These are phyloP conservation scores for Kodamaea nitidulidarum DNA, from an alignment of 805 yeast species.

Conservation along the genomic window DNA sequence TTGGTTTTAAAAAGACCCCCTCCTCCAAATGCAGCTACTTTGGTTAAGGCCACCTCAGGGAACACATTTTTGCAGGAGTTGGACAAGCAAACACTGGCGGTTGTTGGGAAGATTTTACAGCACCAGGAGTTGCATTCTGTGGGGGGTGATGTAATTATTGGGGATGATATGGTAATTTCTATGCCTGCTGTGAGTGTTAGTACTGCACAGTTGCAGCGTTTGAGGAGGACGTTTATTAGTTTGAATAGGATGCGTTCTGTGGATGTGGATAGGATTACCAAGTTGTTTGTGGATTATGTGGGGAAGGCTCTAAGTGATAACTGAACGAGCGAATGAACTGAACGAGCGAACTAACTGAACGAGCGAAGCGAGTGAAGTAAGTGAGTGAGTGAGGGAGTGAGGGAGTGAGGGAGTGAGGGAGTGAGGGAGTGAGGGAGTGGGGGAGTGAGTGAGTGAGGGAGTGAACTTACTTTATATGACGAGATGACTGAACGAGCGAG, in stretches of 20 bases:
- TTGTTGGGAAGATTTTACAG: slow-evolving; percentile 59
- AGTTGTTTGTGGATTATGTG: slow-evolving; percentile 75
- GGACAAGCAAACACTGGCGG: slow-evolving; percentile 65
- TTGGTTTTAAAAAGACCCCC: slow-evolving; percentile 58
- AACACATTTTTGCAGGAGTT: slow-evolving; percentile 73
- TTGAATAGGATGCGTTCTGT: slow-evolving; percentile 76
- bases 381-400: too few relatives aligned
- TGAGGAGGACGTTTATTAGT: slow-evolving; percentile 77
- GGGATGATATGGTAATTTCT: slow-evolving; percentile 46
- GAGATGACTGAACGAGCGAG: too few relatives aligned
- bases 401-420: too few relatives aligned
- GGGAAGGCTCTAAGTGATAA: slow-evolving; percentile 52
- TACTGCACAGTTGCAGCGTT: slow-evolving; percentile 75
- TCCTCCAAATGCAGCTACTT: slow-evolving; percentile 81
- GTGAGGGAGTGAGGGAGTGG: too few relatives aligned
- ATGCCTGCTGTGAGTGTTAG: slow-evolving; percentile 63
- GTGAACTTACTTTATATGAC: too few relatives aligned
- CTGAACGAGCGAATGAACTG: slow-evolving; percentile 7
- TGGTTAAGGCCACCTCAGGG: slow-evolving; percentile 74
- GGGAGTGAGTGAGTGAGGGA: too few relatives aligned
- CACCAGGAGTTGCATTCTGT: slow-evolving; percentile 50
- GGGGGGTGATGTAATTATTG: slow-evolving; percentile 48
- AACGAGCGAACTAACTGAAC: too few relatives aligned
- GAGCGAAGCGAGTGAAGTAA: too few relatives aligned
- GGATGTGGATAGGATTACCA: slow-evolving; percentile 62